A percentile compares a stretch with the other conserved stretches of the same genome.
These are phyloP conservation scores for Globisporangium paddicum DNA, from an alignment of 352 stramenopile species.

Conservation along the genomic window DNA sequence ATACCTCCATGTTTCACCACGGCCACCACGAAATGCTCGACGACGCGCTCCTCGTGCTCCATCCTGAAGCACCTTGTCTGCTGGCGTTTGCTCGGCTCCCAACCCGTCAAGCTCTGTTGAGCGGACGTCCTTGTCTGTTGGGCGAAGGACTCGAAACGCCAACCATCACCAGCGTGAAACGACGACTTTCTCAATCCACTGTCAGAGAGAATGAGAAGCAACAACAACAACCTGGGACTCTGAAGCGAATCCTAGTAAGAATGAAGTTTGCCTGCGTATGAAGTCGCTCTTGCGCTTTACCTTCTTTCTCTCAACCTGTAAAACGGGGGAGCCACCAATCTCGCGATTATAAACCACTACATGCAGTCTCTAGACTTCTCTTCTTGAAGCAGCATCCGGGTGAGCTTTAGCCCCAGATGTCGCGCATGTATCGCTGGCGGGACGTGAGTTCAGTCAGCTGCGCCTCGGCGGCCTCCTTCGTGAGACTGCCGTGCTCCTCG, in stretches of 20 bases:
- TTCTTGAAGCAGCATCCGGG: background rate
- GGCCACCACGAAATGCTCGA: constrained; percentile 44
- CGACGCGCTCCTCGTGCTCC: constrained; percentile 17
- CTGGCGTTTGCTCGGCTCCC: too few species aligned
- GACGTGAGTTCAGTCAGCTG: constrained; percentile 51
- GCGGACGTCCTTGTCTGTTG: too few species aligned
- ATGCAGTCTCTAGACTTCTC: background rate
- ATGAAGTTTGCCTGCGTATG: too few species aligned
- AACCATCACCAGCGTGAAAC: background rate
- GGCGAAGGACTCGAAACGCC: background rate
- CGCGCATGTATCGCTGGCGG: constrained; percentile 82
- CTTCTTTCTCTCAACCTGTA: background rate
- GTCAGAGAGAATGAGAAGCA: too few species aligned
- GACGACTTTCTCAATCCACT: too few species aligned
- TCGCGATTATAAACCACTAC: background rate
- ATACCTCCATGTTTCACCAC: constrained; percentile 23
- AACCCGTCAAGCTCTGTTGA: too few species aligned
- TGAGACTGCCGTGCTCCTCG: constrained; percentile 46
- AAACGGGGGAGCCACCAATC: constrained; percentile 25
- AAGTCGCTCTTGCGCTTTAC: constrained; percentile 15
- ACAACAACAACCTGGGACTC: too few species aligned
- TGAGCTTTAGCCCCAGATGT: constrained; percentile 73
- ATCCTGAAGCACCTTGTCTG: background rate
- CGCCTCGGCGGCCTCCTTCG: constrained; percentile 52
- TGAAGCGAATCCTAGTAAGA: background rate